Conservation (phyloP, 306 rosid genomes). For the Cercis canadensis region DNA sequence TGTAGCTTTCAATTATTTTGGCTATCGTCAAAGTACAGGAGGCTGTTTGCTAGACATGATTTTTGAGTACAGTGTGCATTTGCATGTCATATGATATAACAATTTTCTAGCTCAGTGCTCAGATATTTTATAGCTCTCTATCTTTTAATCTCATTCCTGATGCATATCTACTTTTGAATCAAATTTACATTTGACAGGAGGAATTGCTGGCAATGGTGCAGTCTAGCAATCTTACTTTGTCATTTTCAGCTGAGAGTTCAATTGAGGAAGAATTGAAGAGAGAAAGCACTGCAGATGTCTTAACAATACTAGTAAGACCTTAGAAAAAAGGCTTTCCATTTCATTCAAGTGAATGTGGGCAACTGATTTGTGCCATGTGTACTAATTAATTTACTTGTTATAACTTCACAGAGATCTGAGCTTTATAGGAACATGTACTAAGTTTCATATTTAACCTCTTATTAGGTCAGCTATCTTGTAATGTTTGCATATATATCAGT, state of each 20-base stretch:
- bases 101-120: conserved; percentile 25
- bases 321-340: conserved; percentile 16
- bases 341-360: conserved; percentile 16
- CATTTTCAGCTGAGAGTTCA: conserved; percentile 92
- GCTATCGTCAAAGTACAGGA: not conserved
- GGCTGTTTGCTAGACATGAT: conserved; percentile 16
- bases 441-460: conserved; percentile 40
- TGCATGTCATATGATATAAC: conserved; percentile 23
- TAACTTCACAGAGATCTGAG: conserved; percentile 3
- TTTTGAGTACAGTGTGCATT: conserved; percentile 9
- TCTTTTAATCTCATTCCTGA: conserved; percentile 16
- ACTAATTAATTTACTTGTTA: conserved; percentile 30
- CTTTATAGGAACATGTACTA: conserved; percentile 22
- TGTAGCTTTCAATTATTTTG: conserved; percentile 9
- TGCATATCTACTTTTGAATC: conserved; percentile 27
- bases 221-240: conserved; percentile 80
- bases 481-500: conserved; percentile 93
- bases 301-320: conserved; percentile 79
- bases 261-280: conserved; percentile 95
- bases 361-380: conserved; percentile 21
- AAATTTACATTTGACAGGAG: conserved; percentile 66
- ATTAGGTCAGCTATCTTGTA: conserved; percentile 92
- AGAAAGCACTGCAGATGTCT: conserved; percentile 95
- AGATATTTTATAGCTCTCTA: not conserved
- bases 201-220: conserved; percentile 83